These are phyloP conservation scores for Ganoderma sp. DNA, from an alignment of 1,284 basidiomycete genomes.

Conservation along the genomic window DNA sequence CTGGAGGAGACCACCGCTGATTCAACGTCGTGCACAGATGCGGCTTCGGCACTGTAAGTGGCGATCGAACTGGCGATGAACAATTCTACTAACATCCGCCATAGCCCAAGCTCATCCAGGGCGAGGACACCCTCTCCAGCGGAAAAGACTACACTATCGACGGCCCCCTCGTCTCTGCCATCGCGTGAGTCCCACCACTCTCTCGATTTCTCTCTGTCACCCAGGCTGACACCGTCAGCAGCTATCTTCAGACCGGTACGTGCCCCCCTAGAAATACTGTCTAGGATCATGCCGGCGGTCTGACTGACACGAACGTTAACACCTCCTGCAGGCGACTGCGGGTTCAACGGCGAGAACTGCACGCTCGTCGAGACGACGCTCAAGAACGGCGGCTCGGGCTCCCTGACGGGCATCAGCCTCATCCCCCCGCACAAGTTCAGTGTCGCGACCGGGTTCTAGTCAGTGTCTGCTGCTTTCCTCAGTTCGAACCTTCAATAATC, in stretches of 20 bases:
- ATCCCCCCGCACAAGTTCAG: constrained; percentile 47
- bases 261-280: background rate
- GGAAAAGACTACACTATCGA: background rate
- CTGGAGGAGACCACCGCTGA: background rate
- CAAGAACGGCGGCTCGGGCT: constrained; percentile 50
- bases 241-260: constrained; percentile 42
- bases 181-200: background rate
- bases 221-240: constrained; percentile 2
- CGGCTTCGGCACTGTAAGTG: background rate
- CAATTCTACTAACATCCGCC: background rate
- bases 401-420: constrained; percentile 50
- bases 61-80: background rate
- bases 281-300: background rate
- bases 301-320: background rate
- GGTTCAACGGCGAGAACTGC: constrained; percentile 51
- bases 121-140: background rate
- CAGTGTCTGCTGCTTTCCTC: background rate
- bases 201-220: too few relatives aligned
- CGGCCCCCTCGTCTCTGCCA: constrained; percentile 2
- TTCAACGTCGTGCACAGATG: background rate
- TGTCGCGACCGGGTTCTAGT: constrained; percentile 39
- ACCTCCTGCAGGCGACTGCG: constrained; percentile 39
- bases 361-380: constrained; percentile 51
- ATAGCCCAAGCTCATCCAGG: constrained; percentile 6
- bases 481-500: too few relatives aligned